These are phyloP conservation scores for Fusarium sp. DNA, from an alignment of 2,329 filamentous ascomycete genomes.

Conservation along the genomic window DNA sequence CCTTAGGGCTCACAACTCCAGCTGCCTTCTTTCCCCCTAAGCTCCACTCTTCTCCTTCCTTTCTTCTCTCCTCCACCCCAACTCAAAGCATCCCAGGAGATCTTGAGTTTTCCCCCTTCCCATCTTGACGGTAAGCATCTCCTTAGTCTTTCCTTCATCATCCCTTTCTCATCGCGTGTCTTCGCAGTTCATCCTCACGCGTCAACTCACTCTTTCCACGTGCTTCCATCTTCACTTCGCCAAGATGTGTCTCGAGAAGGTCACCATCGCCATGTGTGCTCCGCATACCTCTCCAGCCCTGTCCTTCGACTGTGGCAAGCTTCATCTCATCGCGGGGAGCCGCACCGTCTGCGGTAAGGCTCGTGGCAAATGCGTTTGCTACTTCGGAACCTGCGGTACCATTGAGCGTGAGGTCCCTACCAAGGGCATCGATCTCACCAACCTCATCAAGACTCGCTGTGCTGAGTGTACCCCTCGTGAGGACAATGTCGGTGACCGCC, in stretches of 20 bases:
- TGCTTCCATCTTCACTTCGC: not conserved
- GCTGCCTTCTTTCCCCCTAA: not conserved
- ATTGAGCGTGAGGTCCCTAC: not conserved
- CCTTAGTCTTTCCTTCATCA: not conserved
- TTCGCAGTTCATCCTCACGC: not conserved
- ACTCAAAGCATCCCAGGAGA: not conserved
- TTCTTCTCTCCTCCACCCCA: not conserved
- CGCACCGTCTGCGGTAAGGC: slow-evolving; percentile 28
- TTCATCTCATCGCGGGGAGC: slow-evolving; percentile 38
- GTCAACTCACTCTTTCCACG: not conserved
- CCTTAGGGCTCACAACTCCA: not conserved
- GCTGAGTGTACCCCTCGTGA: slow-evolving; percentile 28
- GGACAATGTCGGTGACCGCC: slow-evolving; percentile 23
- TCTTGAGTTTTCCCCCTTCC: not conserved
- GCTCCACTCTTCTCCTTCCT: not conserved
- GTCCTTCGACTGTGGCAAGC: slow-evolving; percentile 36
- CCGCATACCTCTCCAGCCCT: not conserved
- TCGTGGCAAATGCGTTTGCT: slow-evolving; percentile 33
- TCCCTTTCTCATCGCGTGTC: not conserved
- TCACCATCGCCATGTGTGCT: slow-evolving; percentile 41
- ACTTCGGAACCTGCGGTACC: slow-evolving; percentile 40
- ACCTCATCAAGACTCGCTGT: slow-evolving; percentile 27
- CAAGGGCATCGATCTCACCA: slow-evolving; percentile 1
- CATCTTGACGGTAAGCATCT: not conserved
- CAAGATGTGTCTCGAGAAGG: slow-evolving; percentile 40